A percentile compares a stretch with the other conserved stretches of the same genome.
These are phyloP conservation scores for Syzygium grande DNA, from an alignment of 345 rosid species.

Conservation along the genomic window DNA sequence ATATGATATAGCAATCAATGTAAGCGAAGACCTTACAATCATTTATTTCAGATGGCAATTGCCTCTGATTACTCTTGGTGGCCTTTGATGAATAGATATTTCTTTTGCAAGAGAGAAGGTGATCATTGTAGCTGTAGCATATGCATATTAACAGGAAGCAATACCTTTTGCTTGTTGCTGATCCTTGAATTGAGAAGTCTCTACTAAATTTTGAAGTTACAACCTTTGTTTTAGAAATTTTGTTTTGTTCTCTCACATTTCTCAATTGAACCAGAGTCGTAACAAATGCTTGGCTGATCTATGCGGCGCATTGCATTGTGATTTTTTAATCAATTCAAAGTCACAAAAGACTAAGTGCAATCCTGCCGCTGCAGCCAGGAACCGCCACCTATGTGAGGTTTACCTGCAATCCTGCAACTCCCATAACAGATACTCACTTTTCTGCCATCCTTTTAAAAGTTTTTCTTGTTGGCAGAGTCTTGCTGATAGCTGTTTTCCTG, in stretches of 20 bases:
- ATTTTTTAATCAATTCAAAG: slow-evolving; percentile 53
- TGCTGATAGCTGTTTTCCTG: slow-evolving; percentile 88
- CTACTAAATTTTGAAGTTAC: background rate
- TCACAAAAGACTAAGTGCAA: slow-evolving; percentile 65
- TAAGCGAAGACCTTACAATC: background rate
- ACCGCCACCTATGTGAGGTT: slow-evolving; percentile 93
- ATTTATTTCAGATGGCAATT: background rate
- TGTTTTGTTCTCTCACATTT: background rate
- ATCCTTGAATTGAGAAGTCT: background rate
- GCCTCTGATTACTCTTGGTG: background rate
- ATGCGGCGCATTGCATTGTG: slow-evolving; percentile 97
- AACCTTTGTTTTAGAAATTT: background rate
- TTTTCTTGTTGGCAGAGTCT: slow-evolving; percentile 46
- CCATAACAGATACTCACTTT: background rate
- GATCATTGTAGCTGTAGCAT: background rate
- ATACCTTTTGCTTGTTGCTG: background rate
- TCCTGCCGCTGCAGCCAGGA: slow-evolving; percentile 77
- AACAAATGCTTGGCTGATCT: slow-evolving; percentile 87
- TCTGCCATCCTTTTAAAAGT: background rate
- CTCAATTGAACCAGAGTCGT: slow-evolving; percentile 36
- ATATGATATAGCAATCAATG: background rate
- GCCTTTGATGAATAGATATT: background rate
- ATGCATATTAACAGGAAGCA: background rate
- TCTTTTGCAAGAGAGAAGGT: background rate
- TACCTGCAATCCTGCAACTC: background rate